Percentiles rank a stretch among this genome's conserved stretches.
phyloP scores from a whole-genome alignment of 805 yeast species.

The Candida vaughaniae region DNA sequence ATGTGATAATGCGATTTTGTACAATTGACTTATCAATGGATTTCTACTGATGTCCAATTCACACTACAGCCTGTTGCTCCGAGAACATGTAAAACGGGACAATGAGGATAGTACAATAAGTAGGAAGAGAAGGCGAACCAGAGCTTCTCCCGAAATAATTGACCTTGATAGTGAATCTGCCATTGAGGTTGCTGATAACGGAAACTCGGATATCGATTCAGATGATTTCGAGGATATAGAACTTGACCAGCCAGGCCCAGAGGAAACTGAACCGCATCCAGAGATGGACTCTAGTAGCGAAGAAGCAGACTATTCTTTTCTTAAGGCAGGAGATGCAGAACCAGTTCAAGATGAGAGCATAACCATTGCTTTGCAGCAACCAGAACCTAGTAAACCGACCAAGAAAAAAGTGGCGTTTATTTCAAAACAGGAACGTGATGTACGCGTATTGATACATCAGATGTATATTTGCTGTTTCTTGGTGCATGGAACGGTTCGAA shows the following conservation, averaged over 20 bases:
- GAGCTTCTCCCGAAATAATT: neutral
- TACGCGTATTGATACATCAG: conserved; percentile 58
- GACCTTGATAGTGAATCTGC: neutral
- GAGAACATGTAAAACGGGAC: conserved; percentile 6
- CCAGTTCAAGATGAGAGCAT: conserved; percentile 4
- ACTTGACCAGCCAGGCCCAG: no score
- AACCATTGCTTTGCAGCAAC: conserved; percentile 16
- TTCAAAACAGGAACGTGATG: conserved; percentile 53
- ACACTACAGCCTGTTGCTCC: conserved; percentile 14
- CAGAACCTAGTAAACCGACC: conserved; percentile 16
- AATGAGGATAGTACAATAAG: neutral
- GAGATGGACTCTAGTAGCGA: neutral
- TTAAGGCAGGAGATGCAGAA: neutral
- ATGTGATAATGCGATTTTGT: no score
- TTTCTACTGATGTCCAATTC: conserved; percentile 17
- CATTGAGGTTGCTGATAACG: neutral
- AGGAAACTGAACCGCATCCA: no score
- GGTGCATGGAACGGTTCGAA: conserved; percentile 66
- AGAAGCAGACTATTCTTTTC: conserved; percentile 7
- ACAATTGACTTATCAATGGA: no score
- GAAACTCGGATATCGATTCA: conserved; percentile 13
- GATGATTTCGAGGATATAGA: conserved; percentile 26
- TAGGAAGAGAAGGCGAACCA: conserved; percentile 3
- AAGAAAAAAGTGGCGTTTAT: conserved; percentile 36
- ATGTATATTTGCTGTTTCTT: conserved; percentile 57